These are phyloP conservation scores for Nicotiana undulata DNA, from an alignment of 257 asterid genomes.

Conservation along the genomic window DNA sequence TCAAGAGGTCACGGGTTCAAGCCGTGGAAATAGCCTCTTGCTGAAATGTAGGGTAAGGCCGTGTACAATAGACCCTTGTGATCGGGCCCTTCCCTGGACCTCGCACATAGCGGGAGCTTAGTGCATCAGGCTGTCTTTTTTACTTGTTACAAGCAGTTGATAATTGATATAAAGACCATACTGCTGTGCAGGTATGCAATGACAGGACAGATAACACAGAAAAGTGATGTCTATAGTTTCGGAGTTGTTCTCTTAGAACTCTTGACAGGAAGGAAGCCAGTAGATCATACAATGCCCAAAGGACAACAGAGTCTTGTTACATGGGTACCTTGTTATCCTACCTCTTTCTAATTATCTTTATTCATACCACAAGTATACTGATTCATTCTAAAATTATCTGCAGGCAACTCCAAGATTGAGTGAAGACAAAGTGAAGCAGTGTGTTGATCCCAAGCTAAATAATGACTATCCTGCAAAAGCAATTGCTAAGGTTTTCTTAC, in stretches of 20 bases:
- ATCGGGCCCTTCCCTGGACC: no score
- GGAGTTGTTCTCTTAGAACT: constrained; percentile 81
- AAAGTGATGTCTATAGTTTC: constrained; percentile 80
- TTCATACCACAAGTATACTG: neutral
- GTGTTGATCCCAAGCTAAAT: constrained; percentile 71
- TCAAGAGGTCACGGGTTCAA: no score
- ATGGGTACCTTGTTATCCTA: constrained; percentile 38
- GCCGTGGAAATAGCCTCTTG: no score
- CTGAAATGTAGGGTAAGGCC: no score
- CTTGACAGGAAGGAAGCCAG: constrained; percentile 82
- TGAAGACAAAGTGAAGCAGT: constrained; percentile 87
- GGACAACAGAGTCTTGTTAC: constrained; percentile 91
- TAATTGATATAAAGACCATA: neutral
- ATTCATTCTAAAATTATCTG: neutral
- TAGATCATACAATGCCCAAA: constrained; percentile 91
- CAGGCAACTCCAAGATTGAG: constrained; percentile 90
- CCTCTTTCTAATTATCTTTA: neutral
- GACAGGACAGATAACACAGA: constrained; percentile 91
- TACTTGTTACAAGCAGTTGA: neutral
- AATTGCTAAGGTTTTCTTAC: constrained; percentile 52
- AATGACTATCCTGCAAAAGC: constrained; percentile 73
- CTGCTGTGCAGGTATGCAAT: constrained; percentile 52
- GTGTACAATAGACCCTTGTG: no score
- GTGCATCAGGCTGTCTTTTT: no score
- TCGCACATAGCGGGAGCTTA: no score